Evolutionary conservation across 352 stramenopile species (phyloP), one percentile per base, ranked within the genome.

Genomic region (Phytophthora europaea): DNA sequence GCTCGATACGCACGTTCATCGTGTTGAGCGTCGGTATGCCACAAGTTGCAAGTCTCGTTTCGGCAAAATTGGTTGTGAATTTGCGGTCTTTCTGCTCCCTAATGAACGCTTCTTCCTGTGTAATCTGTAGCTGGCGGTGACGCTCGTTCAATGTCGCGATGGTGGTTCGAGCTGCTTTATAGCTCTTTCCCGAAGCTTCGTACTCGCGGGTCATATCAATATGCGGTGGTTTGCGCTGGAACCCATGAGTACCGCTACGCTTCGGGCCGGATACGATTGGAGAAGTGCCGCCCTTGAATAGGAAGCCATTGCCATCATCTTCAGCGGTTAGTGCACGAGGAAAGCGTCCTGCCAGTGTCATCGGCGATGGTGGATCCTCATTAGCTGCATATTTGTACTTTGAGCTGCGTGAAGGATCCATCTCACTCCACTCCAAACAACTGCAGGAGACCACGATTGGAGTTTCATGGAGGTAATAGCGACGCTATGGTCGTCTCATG

Each of bases 11-110:
- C 13, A 94, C 80, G 50, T 70, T 76, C 70, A 92, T 82, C 0
- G 76, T 85, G 58, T 95, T 95, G 36, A 95, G 64, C 4, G 85
- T 94, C 13, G 85, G 85, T n/a, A 72, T 45, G 9, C 86, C 86
- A 18, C 79, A 90, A 3, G 88, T 93, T 20, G 76, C 86, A 2
- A 95, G 72, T 23, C 86, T 72, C 13, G 75, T 89, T 75, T 94
- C 86, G 5, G 80, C 73, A 26, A 94, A 94, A 26, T 66, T 70
- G 26, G 83, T 65, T n/a, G 65, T 79, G 65, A 87, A 90, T 38
- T 84, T 83, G 5, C 74, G 59, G 9, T 73, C 69, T 6, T 84
- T 57, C 31, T 67, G 28, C 1, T 84, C 70, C 1, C 86, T 79
- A 15, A 86, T 61, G 36, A 84, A 91, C 3, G 53, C 60, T 50